Evolutionary conservation across 164 flowering plant genomes (phyloP), one percentile per base, ranked within the genome.

Genomic region (Nymphaea colorata): DNA sequence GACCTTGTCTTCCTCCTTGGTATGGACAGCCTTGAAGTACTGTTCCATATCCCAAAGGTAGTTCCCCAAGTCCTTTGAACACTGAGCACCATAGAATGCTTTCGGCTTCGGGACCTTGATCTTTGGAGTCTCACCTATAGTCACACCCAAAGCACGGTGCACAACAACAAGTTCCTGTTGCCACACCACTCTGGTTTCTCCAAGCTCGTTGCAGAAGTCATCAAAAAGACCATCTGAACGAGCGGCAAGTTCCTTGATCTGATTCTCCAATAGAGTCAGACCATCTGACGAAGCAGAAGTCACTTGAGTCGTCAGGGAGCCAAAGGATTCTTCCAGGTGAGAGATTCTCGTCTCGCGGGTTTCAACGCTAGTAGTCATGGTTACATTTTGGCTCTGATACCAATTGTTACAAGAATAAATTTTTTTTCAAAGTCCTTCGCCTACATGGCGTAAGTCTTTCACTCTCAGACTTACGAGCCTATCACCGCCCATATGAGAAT

Each of bases 1-100:
- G 2, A 69, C 66, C 55, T 5, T 41, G 3, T 62, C 57, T 0
- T 16, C 47, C 0, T 69, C 69, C 0, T 44, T 65, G 3, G 53
- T 41, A 7, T 45, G 59, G 59, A 16, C 66, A 60, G 62, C 65
- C 3, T 3, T 45, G 17, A 73, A 73, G 43, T 69, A 66, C 44
- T 69, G 63, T 44, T 69, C 72, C 69, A 73, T 69, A 43, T 73
- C 59, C 64, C 69, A 57, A 0, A 73, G 4, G 55, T 65, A 69
- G 11, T 73, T 73, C 61, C 69, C 67, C n/a, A 73, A 55, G 25
- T 51, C 70, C 25, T 72, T 67, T 10, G 66, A 66, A 62, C 42
- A 53, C 10, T 63, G 53, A 15, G 53, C 16, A 5, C 63, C 67
- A 64, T 6, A 4, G 36, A 67, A 62, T 3, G 70, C 18, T 41